Conservation (phyloP, 139 green algal genomes). For the Nannochloris sp. region DNA sequence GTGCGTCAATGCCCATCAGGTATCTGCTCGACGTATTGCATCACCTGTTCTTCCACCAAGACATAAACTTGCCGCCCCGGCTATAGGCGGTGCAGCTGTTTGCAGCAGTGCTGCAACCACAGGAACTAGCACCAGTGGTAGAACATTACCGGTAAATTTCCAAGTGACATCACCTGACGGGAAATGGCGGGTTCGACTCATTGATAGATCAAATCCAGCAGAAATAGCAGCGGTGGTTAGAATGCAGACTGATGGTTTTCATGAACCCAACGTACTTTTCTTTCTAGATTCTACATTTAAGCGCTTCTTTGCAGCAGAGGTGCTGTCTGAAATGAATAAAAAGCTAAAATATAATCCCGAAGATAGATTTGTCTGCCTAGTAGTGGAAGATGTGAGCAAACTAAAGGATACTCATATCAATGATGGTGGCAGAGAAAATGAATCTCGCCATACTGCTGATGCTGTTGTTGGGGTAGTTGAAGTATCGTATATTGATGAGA, state of each 20-base stretch:
- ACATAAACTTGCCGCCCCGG: too few relatives aligned
- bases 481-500: constrained; percentile 17
- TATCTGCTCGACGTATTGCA: too few relatives aligned
- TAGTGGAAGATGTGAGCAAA: constrained; percentile 6
- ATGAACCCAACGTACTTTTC: not conserved
- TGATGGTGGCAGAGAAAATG: not conserved
- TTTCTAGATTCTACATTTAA: constrained; percentile 10
- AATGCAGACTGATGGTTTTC: constrained; percentile 6
- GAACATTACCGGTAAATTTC: not conserved
- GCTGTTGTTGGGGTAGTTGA: constrained; percentile 34
- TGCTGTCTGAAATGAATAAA: constrained; percentile 28
- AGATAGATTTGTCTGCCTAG: constrained; percentile 20
- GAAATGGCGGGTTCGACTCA: constrained; percentile 8
- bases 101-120: too few relatives aligned
- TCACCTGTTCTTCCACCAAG: too few relatives aligned
- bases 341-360: constrained; percentile 23
- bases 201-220: constrained; percentile 9
- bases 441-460: not conserved
- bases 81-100: too few relatives aligned
- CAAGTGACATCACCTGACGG: not conserved
- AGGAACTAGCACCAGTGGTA: not conserved
- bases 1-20: too few relatives aligned
- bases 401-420: not conserved
- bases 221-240: constrained; percentile 9
- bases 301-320: constrained; percentile 24